A percentile compares a stretch with the other conserved stretches of the same genome.
These are phyloP conservation scores for Aspergillus uvarum DNA, from an alignment of 2,329 filamentous ascomycete genomes.

Conservation along the genomic window DNA sequence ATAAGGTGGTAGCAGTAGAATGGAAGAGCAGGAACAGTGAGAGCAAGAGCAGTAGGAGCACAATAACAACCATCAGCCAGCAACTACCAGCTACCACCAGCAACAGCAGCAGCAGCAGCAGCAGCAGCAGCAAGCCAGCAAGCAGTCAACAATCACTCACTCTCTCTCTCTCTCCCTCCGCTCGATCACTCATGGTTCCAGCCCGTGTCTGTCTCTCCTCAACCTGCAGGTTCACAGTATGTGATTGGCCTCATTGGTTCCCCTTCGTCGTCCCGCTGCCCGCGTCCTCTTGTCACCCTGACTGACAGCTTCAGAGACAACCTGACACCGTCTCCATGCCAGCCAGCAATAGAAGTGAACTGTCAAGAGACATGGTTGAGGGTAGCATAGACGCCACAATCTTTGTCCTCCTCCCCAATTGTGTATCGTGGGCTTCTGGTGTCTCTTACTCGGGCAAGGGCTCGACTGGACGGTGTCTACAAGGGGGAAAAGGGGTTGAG, in stretches of 20 bases:
- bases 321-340: neutral
- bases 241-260: slow-evolving; percentile 1
- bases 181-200: neutral
- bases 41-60: neutral
- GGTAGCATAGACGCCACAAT: neutral
- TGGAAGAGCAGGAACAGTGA: slow-evolving; percentile 1
- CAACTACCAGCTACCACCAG: neutral
- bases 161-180: too few species aligned
- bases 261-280: neutral
- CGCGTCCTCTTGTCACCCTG: neutral
- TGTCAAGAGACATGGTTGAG: neutral
- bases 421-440: neutral
- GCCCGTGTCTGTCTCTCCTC: slow-evolving; percentile 3
- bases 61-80: neutral
- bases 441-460: neutral
- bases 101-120: neutral
- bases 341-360: neutral
- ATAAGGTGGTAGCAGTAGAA: slow-evolving; percentile 6
- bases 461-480: neutral
- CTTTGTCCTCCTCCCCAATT: neutral
- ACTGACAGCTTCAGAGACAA: neutral
- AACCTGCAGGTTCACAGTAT: neutral
- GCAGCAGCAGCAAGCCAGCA: neutral
- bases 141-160: neutral
- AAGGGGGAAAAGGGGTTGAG: neutral